Conservation (phyloP, 345 rosid genomes). For the Hibiscus tridactylites region DNA sequence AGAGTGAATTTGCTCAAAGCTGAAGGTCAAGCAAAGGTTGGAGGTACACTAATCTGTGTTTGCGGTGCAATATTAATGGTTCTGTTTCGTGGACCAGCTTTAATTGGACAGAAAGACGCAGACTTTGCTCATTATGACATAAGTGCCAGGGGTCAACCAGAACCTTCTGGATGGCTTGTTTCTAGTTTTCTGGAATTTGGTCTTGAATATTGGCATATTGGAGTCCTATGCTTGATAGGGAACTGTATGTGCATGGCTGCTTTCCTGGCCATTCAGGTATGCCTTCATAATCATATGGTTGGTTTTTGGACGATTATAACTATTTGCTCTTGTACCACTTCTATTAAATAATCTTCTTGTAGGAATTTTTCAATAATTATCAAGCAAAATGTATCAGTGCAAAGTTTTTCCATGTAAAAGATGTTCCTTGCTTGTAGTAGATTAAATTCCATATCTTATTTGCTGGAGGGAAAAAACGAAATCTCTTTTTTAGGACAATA, state of each 20-base stretch:
- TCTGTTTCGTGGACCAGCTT: conserved; percentile 78
- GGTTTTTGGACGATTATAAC: background rate
- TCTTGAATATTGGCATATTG: conserved; percentile 73
- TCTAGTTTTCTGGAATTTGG: conserved; percentile 52
- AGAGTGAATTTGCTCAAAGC: conserved; percentile 62
- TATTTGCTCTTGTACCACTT: background rate
- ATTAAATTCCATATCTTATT: background rate
- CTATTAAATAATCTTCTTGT: background rate
- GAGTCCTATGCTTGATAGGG: conserved; percentile 90
- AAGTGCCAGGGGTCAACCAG: conserved; percentile 86
- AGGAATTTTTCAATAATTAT: background rate
- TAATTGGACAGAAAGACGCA: conserved; percentile 51
- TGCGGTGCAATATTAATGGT: conserved; percentile 82
- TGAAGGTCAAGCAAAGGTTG: conserved; percentile 91
- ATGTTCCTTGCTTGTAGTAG: background rate
- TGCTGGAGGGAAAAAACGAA: background rate
- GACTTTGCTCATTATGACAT: conserved; percentile 54
- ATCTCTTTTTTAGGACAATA: conserved; percentile 1
- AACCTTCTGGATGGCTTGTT: conserved; percentile 77
- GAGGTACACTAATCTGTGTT: conserved; percentile 78
- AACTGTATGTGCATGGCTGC: conserved; percentile 98
- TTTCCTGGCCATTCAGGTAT: conserved; percentile 91
- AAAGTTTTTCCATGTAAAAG: background rate
- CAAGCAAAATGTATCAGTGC: background rate
- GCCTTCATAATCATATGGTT: background rate